These are phyloP conservation scores for Rutstroemia sp. DNA, from an alignment of 2,329 filamentous ascomycete genomes.

Conservation along the genomic window DNA sequence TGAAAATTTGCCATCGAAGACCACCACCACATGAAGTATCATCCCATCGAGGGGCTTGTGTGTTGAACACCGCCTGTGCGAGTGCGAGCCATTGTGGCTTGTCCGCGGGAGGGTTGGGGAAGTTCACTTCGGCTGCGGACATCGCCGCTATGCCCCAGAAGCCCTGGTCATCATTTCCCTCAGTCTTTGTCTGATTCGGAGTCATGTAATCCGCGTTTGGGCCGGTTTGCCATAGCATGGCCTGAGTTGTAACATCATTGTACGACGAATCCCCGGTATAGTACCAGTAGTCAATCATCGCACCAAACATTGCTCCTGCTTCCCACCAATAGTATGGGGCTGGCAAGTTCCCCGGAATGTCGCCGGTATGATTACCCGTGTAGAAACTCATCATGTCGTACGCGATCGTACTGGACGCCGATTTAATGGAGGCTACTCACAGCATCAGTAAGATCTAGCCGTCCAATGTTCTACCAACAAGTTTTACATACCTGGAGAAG, in stretches of 20 bases:
- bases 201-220: slow-evolving; percentile 72
- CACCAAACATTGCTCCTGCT: slow-evolving; percentile 63
- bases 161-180: slow-evolving; percentile 70
- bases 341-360: slow-evolving; percentile 45
- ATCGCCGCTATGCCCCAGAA: slow-evolving; percentile 69
- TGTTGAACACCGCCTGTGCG: slow-evolving; percentile 75
- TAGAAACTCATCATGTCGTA: slow-evolving; percentile 46
- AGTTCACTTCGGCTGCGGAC: slow-evolving; percentile 62
- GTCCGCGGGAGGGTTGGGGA: slow-evolving; percentile 45
- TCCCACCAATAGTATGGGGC: slow-evolving; percentile 51
- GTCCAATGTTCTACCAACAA: not conserved
- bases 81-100: slow-evolving; percentile 63
- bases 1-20: slow-evolving; percentile 77
- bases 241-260: slow-evolving; percentile 60
- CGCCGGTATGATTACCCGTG: slow-evolving; percentile 42
- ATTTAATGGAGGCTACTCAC: slow-evolving; percentile 27
- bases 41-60: slow-evolving; percentile 69
- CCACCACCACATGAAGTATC: slow-evolving; percentile 62
- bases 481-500: slow-evolving; percentile 19
- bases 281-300: slow-evolving; percentile 78
- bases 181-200: slow-evolving; percentile 57
- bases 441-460: not conserved
- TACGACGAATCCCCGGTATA: slow-evolving; percentile 69
- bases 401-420: slow-evolving; percentile 30
- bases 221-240: slow-evolving; percentile 68